Evolutionary conservation across 2,329 filamentous ascomycete genomes (phyloP), one percentile per base, ranked within the genome.

Genomic region (Capronia americana): DNA sequence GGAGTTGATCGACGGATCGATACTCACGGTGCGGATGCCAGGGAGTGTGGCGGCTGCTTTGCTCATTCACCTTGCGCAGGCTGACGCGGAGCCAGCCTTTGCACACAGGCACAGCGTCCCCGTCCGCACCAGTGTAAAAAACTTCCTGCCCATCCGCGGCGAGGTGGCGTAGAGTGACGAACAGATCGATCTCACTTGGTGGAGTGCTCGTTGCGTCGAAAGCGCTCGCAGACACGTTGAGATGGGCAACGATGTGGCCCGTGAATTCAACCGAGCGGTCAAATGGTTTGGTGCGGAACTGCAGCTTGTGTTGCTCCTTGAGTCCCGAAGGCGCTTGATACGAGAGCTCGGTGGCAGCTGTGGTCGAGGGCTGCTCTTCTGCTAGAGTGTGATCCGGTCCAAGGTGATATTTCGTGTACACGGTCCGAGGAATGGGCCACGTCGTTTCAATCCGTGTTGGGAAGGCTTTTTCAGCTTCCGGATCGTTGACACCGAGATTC

Each of bases 241-340:
- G 79, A 69, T 87, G 88, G 0, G 87, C 88, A 0, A 86, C 80
- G 28, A 90, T 79, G 72, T 91, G 87, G 0, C 90, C 89, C 0
- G 90, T 92, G 61, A 92, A 86, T 73, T 92, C 90, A 0, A 85
- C 89, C 71, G 91, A 87, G 6, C 79, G 66, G n/a, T 83, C 80
- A 64, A 91, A 90, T 0, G 86, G 78, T 0, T 79, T 64, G 0
- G 85, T 89, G 0, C 78, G 80, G 74, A 91, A 91, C 50, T 85
- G 84, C 0, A 91, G 70, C 0, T 83, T 65, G 57, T 88, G 79
- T 0, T 83, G 83, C 10, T 84, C 79, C 0, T 87, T 79, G 0
- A 90, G 70, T 0, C 79, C 84, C 0, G 88, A 87, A 0, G 90
- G 79, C 0, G 88, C 87, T 60, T 80, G 80, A 74, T 90, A 90